These are phyloP conservation scores for Cymodocea nodosa DNA, from an alignment of 116 monocot genomes.

Conservation along the genomic window DNA sequence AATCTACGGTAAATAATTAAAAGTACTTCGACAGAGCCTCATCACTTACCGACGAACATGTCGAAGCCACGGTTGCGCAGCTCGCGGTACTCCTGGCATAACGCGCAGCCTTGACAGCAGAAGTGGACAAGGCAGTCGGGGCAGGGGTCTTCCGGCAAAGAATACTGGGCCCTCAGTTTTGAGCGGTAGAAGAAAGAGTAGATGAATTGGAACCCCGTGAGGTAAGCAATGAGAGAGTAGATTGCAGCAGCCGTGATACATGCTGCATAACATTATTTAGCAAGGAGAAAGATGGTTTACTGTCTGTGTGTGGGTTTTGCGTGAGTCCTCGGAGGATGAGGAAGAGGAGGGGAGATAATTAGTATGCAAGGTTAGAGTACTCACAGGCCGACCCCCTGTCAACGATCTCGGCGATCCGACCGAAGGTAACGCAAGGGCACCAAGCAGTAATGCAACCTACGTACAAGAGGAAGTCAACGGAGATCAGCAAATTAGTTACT, in stretches of 20 bases:
- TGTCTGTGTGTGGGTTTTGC: too few relatives aligned
- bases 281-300: too few relatives aligned
- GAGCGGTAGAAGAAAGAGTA: constrained; percentile 7
- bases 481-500: background rate
- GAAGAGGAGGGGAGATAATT: background rate
- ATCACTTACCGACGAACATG: constrained; percentile 10
- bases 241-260: constrained; percentile 8
- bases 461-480: background rate
- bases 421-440: constrained; percentile 61
- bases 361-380: background rate
- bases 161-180: constrained; percentile 11
- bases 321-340: too few relatives aligned
- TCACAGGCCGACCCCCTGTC: constrained; percentile 33
- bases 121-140: constrained; percentile 10
- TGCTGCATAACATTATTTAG: background rate
- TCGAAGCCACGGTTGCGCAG: constrained; percentile 11
- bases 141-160: constrained; percentile 9
- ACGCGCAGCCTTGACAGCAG: constrained; percentile 9
- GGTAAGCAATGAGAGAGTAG: background rate
- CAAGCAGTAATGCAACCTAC: constrained; percentile 44
- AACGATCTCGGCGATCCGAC: constrained; percentile 53
- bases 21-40: too few relatives aligned
- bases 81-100: constrained; percentile 12
- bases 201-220: constrained; percentile 3
- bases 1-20: too few relatives aligned